Base-by-base conservation (phyloP, 2,329 filamentous ascomycete species). In the Gremmenia infestans region DNA sequence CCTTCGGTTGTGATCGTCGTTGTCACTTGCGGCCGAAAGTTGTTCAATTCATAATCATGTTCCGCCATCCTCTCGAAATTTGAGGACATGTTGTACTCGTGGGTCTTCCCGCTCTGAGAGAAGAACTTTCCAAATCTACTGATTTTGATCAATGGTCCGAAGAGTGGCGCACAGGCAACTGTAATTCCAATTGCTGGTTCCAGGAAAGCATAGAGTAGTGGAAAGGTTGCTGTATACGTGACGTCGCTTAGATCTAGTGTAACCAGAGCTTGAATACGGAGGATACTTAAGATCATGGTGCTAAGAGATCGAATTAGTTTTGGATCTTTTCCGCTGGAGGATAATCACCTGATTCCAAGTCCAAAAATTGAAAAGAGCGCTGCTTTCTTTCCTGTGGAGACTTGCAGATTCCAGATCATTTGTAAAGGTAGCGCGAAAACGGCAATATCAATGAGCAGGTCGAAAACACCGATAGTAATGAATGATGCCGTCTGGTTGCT, bases 391-490 rank as follows among this genome's bases (percentile, higher is more conserved):
- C 23, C 46, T 28, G 12, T 52, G 5, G 45, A 46, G n/a, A 72
- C 66, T 32, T 71, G 68, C 0, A 72, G 62, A 25, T 67, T 64
- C 11, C 70, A 57, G 1, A 72, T 70, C 68, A 72, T 72, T 0
- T 65, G 62, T 4, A 72, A 67, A n/a, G 70, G 70, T 3, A 72
- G 53, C 53, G 65, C 67, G n/a, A 72, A 69, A 23, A 67, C 67
- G 64, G 8, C n/a, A 67, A 55, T 25, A 39, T 52, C 52, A 14
- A 40, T 50, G 32, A 53, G 14, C 37, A 56, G 37, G 28, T 56
- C 50, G 5, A 48, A 19, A 2, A 49, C 32, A n/a, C 52, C 55
- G 22, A 47, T 55, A 15, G 36, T 1, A 66, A 56, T 62, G 66
- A 47, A 53, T 5, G 50, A 42, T 2, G 39, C 28, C 9, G 35